Evolutionary conservation across 2,329 filamentous ascomycete genomes (phyloP), one percentile per base, ranked within the genome.

Genomic region (Scleromitrula shiraiana): DNA sequence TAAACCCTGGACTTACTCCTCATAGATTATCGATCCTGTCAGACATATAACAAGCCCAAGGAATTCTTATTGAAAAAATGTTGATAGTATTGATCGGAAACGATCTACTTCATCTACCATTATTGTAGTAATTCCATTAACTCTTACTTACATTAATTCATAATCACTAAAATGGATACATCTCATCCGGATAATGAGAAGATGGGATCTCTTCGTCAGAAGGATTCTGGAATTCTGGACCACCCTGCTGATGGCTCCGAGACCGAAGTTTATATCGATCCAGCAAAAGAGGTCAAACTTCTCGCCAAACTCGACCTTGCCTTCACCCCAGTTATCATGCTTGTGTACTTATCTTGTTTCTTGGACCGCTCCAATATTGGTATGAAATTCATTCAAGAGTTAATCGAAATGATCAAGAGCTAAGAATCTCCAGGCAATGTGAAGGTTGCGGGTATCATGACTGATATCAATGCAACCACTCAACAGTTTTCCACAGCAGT

Each of bases 301-400:
- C 65, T 76, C 5, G 58, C 64, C 17, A 75, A 75, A 50, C 61
- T 76, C 9, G 74, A 76, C 46, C 37, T 69, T 3, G 66, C 66
- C 3, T 69, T 76, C 42, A 67, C 70, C 4, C 73, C 73, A 0
- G 70, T 78, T 46, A 73, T 79, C 50, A 77, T 76, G 69, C 60
- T 76, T 39, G 67, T 78, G 4, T 80, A 77, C 52, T 57, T 80
- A 17, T 68, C 69, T 4, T 76, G 71, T 51, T 77, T 75, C 55
- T 64, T 78, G 33, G 77, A 81, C 59, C 68, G 77, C 46, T 67
- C 67, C 17, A 76, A 75, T 53, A 76, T 78, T 32, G 54, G 53
- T 50, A 45, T 29, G 19, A 22, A 22, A 12, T n/a, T 15, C n/a
- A 12, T 15, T 4, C 35, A 2, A 20, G 3, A 14, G n/a, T 10